Evolutionary conservation across 1,284 basidiomycete species (phyloP), one percentile per base, ranked within the genome.

Genomic region (Apiotrichum porosum): DNA sequence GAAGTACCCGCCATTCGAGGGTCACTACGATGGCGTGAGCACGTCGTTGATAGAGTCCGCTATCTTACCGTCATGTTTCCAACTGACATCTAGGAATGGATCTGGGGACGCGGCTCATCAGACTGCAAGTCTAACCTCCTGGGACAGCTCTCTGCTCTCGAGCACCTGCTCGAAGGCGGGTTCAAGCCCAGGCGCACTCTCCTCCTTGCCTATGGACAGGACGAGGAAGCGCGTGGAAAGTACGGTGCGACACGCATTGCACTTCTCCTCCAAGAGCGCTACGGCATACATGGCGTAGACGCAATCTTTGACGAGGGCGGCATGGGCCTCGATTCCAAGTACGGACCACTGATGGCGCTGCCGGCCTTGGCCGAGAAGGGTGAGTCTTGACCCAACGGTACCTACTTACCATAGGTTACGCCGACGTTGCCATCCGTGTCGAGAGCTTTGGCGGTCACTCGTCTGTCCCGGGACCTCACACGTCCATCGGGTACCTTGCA

Each of bases 381-480:
- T 52, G 31, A 17, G 44, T 34, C n/a, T 4, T 19, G 19, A 40
- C 24, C 14, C 8, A 10, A 21, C 15, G n/a, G 14, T 9, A 5
- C 3, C n/a, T 2, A 14, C n/a, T 9, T 13, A 12, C 35, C 5
- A 1, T 9, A 52, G 52, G 52, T 26, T 49, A 51, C n/a, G 41
- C 42, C 9, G 42, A 54, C 32, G 28, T 54, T 14, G 21, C 17
- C 4, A 37, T 74, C 47, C 60, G 45, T n/a, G 68, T 75, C 21
- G 65, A 74, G 46, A 71, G 65, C 0, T 58, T 58, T 2, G 71
- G 70, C 26, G 72, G 71, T 13, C 72, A 74, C 45, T 71, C 72
- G 14, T 64, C 61, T 38, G 65, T 74, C 14, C 67, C 72, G 10
- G 71, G 69, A 15, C 37, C 51, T 14, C 72, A 74, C 52, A 39